Evolutionary conservation across 73 alveolate genomes (phyloP).

Genomic region (Breviolum minutum): DNA sequence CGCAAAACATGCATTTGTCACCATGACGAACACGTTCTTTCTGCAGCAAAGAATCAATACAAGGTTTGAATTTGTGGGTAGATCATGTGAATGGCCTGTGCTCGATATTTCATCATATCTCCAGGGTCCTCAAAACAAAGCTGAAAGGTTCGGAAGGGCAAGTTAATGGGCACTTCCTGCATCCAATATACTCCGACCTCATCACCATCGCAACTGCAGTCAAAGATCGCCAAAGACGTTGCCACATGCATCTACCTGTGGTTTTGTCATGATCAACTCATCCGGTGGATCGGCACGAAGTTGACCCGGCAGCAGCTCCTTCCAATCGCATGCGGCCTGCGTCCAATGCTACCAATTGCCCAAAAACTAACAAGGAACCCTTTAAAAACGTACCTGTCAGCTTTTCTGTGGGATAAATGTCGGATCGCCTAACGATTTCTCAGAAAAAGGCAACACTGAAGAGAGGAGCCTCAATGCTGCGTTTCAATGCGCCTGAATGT

Average conservation of each 20-base stretch:
- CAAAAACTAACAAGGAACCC: too few species aligned
- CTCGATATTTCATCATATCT: slow-evolving; percentile 47
- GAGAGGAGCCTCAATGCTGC: background rate
- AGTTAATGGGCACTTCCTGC: background rate
- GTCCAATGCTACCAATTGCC: too few species aligned
- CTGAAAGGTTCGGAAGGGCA: background rate
- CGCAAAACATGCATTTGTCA: too few species aligned
- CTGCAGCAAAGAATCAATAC: slow-evolving; percentile 25
- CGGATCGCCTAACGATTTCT: background rate
- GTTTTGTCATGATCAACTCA: slow-evolving; percentile 45
- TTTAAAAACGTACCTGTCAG: too few species aligned
- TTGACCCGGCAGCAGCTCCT: slow-evolving; percentile 43
- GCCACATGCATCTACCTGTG: background rate
- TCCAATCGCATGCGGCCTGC: background rate
- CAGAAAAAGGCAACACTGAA: too few species aligned
- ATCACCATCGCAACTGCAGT: background rate
- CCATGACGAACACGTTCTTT: background rate
- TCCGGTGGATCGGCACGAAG: slow-evolving; percentile 42
- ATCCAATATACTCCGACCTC: background rate
- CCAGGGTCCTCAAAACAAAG: slow-evolving; percentile 36
- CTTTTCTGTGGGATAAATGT: too few species aligned
- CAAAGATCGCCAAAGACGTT: background rate
- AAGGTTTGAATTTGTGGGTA: slow-evolving; percentile 70
- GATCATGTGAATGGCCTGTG: slow-evolving; percentile 77
- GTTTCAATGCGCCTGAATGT: slow-evolving; percentile 28